phyloP scores from a whole-genome alignment of 208 protist genomes.

The Trichomonas gallinae region DNA sequence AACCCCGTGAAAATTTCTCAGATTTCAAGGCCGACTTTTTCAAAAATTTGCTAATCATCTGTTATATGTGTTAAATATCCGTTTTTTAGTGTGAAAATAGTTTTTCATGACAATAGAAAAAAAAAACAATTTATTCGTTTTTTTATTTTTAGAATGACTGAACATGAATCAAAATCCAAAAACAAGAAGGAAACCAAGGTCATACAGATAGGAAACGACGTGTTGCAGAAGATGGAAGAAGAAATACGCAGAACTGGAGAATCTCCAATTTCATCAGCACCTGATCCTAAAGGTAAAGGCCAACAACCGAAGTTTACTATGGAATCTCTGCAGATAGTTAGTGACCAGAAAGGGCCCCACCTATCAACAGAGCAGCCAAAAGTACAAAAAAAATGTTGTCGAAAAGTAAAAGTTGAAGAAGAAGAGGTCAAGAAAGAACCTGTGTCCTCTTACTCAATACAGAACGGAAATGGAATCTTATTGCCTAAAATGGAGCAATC shows the following conservation, averaged over 20 bases:
- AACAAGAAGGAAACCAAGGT: background rate
- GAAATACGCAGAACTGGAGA: background rate
- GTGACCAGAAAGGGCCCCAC: background rate
- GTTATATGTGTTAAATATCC: too few relatives aligned
- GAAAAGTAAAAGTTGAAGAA: background rate
- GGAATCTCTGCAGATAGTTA: background rate
- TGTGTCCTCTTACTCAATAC: background rate
- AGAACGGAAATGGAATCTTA: background rate
- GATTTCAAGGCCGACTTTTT: too few relatives aligned
- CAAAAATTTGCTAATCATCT: too few relatives aligned
- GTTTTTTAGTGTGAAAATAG: too few relatives aligned
- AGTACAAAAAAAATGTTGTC: background rate
- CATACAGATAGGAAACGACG: background rate
- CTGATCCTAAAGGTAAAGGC: background rate
- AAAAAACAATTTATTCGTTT: background rate
- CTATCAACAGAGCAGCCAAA: background rate
- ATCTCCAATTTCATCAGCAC: background rate
- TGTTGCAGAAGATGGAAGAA: background rate
- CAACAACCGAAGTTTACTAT: background rate
- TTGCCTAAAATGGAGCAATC: background rate
- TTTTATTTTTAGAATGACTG: background rate
- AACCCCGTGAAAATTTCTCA: too few relatives aligned
- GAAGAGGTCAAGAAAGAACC: background rate
- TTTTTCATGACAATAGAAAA: too few relatives aligned
- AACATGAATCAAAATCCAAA: background rate